Percentiles rank a stretch among this genome's conserved stretches.
Evolutionary conservation across 2,329 filamentous ascomycete genomes (phyloP).

Genomic region (Botryosphaeria agaves): DNA sequence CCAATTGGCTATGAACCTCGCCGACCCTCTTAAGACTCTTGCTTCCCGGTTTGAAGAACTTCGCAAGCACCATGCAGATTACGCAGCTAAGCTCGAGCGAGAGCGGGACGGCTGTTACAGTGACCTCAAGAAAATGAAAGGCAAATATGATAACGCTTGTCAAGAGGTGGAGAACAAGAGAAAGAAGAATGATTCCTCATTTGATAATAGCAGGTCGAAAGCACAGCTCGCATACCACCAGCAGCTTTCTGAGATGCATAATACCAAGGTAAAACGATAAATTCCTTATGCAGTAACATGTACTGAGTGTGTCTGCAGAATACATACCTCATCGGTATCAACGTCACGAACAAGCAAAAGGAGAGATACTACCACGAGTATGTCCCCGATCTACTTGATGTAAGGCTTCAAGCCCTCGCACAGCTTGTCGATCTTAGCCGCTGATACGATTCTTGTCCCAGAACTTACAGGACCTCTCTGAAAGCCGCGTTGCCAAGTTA

Average conservation of each 20-base stretch:
- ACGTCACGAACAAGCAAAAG: constrained; percentile 94
- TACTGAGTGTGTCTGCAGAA: constrained; percentile 36
- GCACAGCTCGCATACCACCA: constrained; percentile 84
- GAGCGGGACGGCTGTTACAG: constrained; percentile 72
- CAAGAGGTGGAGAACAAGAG: constrained; percentile 88
- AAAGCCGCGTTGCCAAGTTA: constrained; percentile 69
- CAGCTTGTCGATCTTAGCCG: neutral
- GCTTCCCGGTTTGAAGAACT: constrained; percentile 71
- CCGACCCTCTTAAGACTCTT: constrained; percentile 68
- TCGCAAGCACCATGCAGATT: constrained; percentile 79
- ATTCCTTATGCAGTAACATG: neutral
- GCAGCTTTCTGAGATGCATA: constrained; percentile 89
- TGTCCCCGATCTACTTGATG: constrained; percentile 81
- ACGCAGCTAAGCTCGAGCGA: constrained; percentile 72
- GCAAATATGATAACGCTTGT: constrained; percentile 81
- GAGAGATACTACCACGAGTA: constrained; percentile 97
- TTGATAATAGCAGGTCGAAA: constrained; percentile 72
- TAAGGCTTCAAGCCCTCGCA: constrained; percentile 21
- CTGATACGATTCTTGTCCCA: constrained; percentile 6
- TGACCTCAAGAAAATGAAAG: constrained; percentile 79
- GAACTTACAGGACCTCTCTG: constrained; percentile 77
- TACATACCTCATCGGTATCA: constrained; percentile 90
- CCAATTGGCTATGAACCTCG: constrained; percentile 63
- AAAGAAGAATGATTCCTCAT: constrained; percentile 89
- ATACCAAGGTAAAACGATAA: constrained; percentile 44